Conservation (phyloP, 2,329 filamentous ascomycete genomes). For the Verticillium nubilum region DNA sequence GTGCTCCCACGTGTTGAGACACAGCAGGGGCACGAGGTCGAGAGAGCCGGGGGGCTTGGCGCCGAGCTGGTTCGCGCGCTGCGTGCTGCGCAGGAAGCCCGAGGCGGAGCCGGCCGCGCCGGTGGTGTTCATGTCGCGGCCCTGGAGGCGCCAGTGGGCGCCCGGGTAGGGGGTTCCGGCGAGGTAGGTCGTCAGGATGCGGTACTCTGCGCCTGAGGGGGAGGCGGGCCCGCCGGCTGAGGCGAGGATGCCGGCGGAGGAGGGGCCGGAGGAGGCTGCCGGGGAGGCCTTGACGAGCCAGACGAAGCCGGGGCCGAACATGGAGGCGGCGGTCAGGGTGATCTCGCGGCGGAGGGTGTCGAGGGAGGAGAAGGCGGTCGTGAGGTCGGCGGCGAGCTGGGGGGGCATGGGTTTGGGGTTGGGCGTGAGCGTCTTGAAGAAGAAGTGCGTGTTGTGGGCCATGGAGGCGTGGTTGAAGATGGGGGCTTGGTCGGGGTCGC, state of each 20-base stretch:
- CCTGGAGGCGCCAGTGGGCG: conserved; percentile 73
- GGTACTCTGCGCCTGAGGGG: conserved; percentile 67
- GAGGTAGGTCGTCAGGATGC: conserved; percentile 82
- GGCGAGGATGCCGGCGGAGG: conserved; percentile 75
- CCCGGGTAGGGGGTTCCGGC: conserved; percentile 83
- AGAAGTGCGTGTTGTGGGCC: conserved; percentile 87
- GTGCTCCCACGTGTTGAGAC: conserved; percentile 96
- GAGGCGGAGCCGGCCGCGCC: conserved; percentile 31
- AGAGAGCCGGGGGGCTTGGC: conserved; percentile 59
- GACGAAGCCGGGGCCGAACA: conserved; percentile 97
- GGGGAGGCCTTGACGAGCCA: conserved; percentile 74
- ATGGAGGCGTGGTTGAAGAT: conserved; percentile 96
- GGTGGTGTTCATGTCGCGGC: conserved; percentile 64
- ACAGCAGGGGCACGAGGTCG: conserved; percentile 71
- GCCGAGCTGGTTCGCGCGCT: conserved; percentile 15
- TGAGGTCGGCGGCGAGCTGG: conserved; percentile 53
- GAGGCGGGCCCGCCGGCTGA: conserved; percentile 76
- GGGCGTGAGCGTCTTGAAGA: conserved; percentile 56
- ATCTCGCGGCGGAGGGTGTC: conserved; percentile 79
- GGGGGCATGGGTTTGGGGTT: conserved; percentile 47
- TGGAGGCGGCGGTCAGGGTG: conserved; percentile 72
- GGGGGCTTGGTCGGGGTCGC: conserved; percentile 69
- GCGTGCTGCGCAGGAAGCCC: conserved; percentile 29
- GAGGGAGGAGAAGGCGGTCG: conserved; percentile 71
- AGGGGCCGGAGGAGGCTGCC: conserved; percentile 47